phyloP scores from a whole-genome alignment of 352 stramenopile species.

The Phytophthora quininea region DNA sequence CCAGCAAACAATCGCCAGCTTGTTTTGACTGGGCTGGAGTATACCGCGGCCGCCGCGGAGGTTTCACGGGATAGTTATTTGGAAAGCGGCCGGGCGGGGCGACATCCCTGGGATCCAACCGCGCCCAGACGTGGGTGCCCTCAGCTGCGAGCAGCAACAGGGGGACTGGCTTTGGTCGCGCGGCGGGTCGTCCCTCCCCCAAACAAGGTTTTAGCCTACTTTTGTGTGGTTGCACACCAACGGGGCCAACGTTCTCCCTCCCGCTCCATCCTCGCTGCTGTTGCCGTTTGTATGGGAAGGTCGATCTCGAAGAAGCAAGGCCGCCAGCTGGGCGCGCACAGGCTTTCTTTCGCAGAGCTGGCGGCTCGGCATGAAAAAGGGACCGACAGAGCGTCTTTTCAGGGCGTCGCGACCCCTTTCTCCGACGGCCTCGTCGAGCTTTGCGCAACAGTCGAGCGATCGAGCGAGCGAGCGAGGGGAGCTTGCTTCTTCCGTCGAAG shows the following conservation, averaged over 20 bases:
- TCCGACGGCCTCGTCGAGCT: no score
- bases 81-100: constrained; percentile 38
- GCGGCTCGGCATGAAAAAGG: no score
- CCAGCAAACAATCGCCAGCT: not conserved
- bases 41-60: not conserved
- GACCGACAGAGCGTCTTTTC: no score
- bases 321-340: constrained; percentile 1
- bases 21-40: no score
- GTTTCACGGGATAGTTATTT: constrained; percentile 3
- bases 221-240: not conserved
- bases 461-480: not conserved
- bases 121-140: no score
- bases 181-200: not conserved
- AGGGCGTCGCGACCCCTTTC: no score
- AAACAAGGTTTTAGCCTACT: not conserved
- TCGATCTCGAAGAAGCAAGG: constrained; percentile 5
- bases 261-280: constrained; percentile 6
- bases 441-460: not conserved
- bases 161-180: not conserved
- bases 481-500: no score
- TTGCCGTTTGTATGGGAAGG: constrained; percentile 15
- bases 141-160: no score
- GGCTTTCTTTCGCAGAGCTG: not conserved
- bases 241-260: constrained; percentile 1
- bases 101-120: not conserved